phyloP scores from a whole-genome alignment of 306 rosid species.

The Cucurbita pepo region DNA sequence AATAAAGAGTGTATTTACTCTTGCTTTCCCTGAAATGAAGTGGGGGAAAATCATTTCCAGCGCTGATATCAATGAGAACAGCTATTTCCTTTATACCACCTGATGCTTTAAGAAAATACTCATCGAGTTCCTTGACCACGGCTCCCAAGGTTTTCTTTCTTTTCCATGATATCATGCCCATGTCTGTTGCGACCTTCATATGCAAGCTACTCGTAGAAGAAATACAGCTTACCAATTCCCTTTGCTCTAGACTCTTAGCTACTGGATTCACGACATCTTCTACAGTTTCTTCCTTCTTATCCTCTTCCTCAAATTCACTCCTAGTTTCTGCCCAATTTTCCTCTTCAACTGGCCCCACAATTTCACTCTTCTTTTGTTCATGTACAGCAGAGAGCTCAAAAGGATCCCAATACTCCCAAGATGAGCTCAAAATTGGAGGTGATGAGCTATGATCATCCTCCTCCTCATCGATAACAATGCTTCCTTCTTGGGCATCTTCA shows the following conservation, averaged over 20 bases:
- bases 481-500: conserved; percentile 21
- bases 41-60: conserved; percentile 30
- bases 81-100: conserved; percentile 61
- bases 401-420: conserved; percentile 6
- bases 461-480: conserved; percentile 18
- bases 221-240: conserved; percentile 19
- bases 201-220: conserved; percentile 22
- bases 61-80: conserved; percentile 55
- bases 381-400: conserved; percentile 10
- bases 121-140: conserved; percentile 58
- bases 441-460: conserved; percentile 6
- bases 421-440: conserved; percentile 12
- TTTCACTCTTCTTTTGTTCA: conserved; percentile 16
- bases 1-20: conserved; percentile 25
- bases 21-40: conserved; percentile 28
- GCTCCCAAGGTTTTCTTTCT: conserved; percentile 53
- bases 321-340: conserved; percentile 76
- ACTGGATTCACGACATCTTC: conserved; percentile 17
- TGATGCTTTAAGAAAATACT: conserved; percentile 68
- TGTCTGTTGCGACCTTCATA: conserved; percentile 21
- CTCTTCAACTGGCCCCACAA: conserved; percentile 27
- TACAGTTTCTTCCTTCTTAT: conserved; percentile 35
- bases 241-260: conserved; percentile 23
- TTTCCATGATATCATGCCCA: conserved; percentile 23
- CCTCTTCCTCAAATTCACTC: conserved; percentile 58